Conservation (phyloP, 2,329 filamentous ascomycete genomes). For the Curvularia sp. region DNA sequence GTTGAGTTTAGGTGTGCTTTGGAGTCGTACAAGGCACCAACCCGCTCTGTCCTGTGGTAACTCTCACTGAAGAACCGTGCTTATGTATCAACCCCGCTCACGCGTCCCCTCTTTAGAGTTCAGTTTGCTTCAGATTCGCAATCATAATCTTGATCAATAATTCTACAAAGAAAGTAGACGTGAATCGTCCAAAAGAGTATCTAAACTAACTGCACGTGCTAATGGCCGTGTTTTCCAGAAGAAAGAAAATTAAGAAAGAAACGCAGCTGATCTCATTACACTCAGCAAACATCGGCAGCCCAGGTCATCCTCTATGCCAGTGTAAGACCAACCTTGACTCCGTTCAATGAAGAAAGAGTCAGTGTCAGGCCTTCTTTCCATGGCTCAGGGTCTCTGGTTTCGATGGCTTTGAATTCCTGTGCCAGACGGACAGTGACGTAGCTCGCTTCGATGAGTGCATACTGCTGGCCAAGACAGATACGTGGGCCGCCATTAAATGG, state of each 20-base stretch:
- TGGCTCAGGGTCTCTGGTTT: slow-evolving; percentile 36
- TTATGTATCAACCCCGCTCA: neutral
- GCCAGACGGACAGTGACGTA: slow-evolving; percentile 44
- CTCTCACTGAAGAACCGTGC: neutral
- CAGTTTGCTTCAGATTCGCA: neutral
- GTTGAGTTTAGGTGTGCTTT: neutral
- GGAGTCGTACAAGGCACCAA: neutral
- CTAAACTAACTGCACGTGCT: neutral
- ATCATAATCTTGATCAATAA: neutral
- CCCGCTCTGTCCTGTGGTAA: neutral
- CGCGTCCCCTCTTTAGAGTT: neutral
- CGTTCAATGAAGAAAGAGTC: slow-evolving; percentile 38
- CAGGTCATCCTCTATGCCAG: slow-evolving; percentile 25
- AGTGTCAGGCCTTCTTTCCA: slow-evolving; percentile 45
- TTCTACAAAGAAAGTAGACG: neutral
- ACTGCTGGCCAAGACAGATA: slow-evolving; percentile 49
- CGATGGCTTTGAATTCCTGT: slow-evolving; percentile 42
- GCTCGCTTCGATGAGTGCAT: slow-evolving; percentile 46
- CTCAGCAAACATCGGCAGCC: neutral
- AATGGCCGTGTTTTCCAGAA: neutral
- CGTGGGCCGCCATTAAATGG: slow-evolving; percentile 52
- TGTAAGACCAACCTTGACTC: slow-evolving; percentile 40
- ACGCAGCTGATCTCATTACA: neutral
- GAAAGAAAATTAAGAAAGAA: neutral
- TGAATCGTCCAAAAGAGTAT: neutral